Evolutionary conservation across 2,329 filamentous ascomycete species (phyloP).

Genomic region (Fonsecaea nubica): DNA sequence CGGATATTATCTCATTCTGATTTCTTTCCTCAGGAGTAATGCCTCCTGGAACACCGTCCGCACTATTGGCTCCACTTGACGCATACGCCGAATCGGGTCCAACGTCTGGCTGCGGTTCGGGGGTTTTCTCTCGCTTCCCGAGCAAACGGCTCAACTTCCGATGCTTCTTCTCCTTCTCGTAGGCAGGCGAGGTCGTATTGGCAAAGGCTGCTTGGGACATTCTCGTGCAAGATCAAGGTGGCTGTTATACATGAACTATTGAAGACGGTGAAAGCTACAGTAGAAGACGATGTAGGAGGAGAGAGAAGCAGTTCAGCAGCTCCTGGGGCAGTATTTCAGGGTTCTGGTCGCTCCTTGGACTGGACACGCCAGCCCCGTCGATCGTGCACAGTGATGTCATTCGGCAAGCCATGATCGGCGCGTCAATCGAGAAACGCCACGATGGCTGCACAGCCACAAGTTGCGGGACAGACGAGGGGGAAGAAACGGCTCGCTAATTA

Average conservation of each 20-base stretch:
- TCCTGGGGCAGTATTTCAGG: constrained; percentile 21
- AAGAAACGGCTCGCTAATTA: neutral
- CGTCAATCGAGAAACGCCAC: constrained; percentile 18
- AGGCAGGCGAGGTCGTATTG: constrained; percentile 41
- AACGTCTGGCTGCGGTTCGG: constrained; percentile 16
- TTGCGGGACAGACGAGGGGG: neutral
- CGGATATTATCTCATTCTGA: constrained; percentile 34
- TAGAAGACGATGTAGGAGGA: constrained; percentile 1
- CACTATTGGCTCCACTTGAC: constrained; percentile 34
- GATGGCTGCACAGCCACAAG: constrained; percentile 28
- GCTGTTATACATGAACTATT: neutral
- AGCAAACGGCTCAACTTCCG: constrained; percentile 65
- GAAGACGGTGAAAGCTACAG: constrained; percentile 4
- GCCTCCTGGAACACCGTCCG: constrained; percentile 18
- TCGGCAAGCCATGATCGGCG: constrained; percentile 22
- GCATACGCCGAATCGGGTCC: constrained; percentile 38
- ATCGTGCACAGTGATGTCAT: constrained; percentile 30
- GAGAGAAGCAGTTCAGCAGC: neutral
- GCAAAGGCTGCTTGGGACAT: constrained; percentile 32
- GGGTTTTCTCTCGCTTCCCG: constrained; percentile 49
- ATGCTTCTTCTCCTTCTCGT: constrained; percentile 63
- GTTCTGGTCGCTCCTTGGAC: constrained; percentile 14
- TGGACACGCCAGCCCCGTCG: constrained; percentile 10
- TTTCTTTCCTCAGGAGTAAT: constrained; percentile 22
- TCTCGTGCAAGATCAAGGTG: neutral